Base-by-base conservation (phyloP, 2,329 filamentous ascomycete species). In the Stemphylium lycopersici region DNA sequence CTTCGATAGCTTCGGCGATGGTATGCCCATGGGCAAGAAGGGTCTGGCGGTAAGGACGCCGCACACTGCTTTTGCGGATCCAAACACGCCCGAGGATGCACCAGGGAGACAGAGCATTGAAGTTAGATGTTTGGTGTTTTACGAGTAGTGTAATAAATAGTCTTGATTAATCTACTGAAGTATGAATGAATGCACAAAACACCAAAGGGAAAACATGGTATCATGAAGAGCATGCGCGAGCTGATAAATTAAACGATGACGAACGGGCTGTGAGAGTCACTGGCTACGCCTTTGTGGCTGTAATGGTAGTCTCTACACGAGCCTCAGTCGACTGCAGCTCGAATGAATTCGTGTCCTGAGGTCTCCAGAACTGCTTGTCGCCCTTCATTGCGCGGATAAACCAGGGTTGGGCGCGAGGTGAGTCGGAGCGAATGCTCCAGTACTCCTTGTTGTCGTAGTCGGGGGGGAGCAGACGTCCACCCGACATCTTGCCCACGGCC, bases 21-120 rank as follows among this genome's bases (percentile, higher is more conserved):
- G 76, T 3, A 72, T 76, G 71, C 69, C 71, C 13, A 71, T 61
- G 52, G 78, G 77, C 1, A 70, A 63, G 48, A 58, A 74, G 34
- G 77, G 78, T 0, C 48, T 79, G 4, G 78, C 78, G 11, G 67
- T 79, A 3, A 64, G 78, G 41, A 80, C 78, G 29, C 87, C 91
- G 12, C 91, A 96, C 76, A 87, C 87, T 8, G 91, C 91, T 2
- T 75, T 75, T 52, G 59, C 62, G 10, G 84, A 87, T 69, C 83
- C 83, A 4, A 67, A 76, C 47, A 84, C 83, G 11, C 81, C 83
- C 0, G 63, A 66, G 20, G 81, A 79, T 48, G 78, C 81, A 6
- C 78, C 76, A 6, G 77, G 71, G 34, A 69, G 86, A 59, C 82
- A 88, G 76, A 87, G 84, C 64, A 88, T 88, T 56, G 86, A 88